Base-by-base conservation (phyloP, 2,329 filamentous ascomycete species). In the Torrubiella hemipterigena region DNA sequence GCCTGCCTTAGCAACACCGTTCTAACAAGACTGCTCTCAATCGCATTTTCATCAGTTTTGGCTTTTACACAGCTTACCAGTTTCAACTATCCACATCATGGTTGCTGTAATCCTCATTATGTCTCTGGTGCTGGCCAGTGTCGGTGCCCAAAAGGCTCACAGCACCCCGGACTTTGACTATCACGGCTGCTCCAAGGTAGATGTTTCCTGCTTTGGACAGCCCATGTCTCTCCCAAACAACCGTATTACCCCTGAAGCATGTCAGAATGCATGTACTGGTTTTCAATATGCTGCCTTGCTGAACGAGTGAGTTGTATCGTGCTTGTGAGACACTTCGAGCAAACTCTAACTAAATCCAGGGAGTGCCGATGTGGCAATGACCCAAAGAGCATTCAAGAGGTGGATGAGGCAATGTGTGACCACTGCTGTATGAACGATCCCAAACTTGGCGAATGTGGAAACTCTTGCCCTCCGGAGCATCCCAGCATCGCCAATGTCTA, bases 351-450 rank as follows among this genome's bases (percentile, higher is more conserved):
- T 8, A 6, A 20, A 2, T 6, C 2, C 21, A 58, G 54, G 36
- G 47, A 45, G 11, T 58, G 54, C 14, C 53, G 47, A 29, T 58
- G 54, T 30, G 54, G 54, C 30, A 46, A 57, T 30, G 44, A 57
- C 35, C 22, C 35, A 15, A 41, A 42, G 3, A 49, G 44, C 3
- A 41, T 56, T 32, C 44, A 38, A 9, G 24, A 42, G 7, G 31
- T 47, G 21, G 42, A 52, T 14, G 50, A 55, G 29, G 38, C 31
- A 17, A 39, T 40, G 13, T 58, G 54, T 37, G 47, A 56, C 32
- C 37, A 49, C 29, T 37, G 46, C 2, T 57, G 54, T 35, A 41
- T 45, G 33, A 39, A 44, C 17, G 44, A 49, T 24, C 38, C 43
- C 7, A 31, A 37, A n/a, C 36, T 46, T 12, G 51, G 52, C 10